Base-by-base conservation (phyloP, 2,329 filamentous ascomycete species). In the Simplicillium sp. region DNA sequence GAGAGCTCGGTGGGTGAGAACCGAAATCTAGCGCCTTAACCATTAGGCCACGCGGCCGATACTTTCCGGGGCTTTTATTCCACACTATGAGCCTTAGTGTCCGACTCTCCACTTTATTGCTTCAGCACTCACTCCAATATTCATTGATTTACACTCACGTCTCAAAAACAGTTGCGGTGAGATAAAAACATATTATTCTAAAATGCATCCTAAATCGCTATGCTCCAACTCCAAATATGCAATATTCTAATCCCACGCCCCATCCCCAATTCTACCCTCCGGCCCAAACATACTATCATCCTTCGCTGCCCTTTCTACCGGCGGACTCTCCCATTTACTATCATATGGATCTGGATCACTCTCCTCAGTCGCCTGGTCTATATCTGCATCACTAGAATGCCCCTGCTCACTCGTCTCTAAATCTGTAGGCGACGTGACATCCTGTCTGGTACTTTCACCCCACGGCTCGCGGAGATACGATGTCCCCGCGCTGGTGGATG, bases 1-100 rank as follows among this genome's bases (percentile, higher is more conserved):
- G 60, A 64, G 61, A 20, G 36, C 37, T 34, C 34, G 38, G 20
- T 44, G 29, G 15, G 25, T 43, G 28, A 25, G 28, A 45, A 53
- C 61, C 60, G 61, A 64, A 64, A 64, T 64, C 60, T 64, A 58
- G 56, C 61, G 61, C 61, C 57, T 59, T 64, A 63, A 48, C 61
- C 61, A 64, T 64, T 64, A 59, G 57, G 61, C 61, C 59, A 64
- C 59, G 61, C 61, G 61, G 61, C 61, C 58, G 48, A 25, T 44
- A 39, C 37, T 11, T 1, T 3, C 9, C 6, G 6, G 2, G 20
- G 20, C 20, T 25, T 25, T 25, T 25, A 25, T 44, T 36, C 25
- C 17, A 11, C 18, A 17, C 29, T 37, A 43, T 39, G 33, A 35
- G 17, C 36, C 35, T 33, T 7, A 33, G 6, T 7, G 5, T 33